Evolutionary conservation across 2,329 filamentous ascomycete species (phyloP).

Genomic region (Stylonectria norvegica): DNA sequence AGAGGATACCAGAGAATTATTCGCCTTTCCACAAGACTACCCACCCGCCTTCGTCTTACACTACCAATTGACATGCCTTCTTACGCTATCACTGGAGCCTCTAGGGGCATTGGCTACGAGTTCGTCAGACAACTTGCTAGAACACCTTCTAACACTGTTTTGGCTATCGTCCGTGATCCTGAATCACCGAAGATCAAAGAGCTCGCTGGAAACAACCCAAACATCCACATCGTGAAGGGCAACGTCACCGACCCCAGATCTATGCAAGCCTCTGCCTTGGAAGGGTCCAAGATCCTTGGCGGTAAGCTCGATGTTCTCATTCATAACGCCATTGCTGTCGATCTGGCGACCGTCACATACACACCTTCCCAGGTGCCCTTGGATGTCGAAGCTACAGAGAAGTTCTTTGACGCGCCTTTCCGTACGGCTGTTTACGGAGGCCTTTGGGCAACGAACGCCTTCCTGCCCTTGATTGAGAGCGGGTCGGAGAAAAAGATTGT

Average conservation of each 20-base stretch:
- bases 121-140: background rate
- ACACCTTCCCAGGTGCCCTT: slow-evolving; percentile 14
- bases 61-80: slow-evolving; percentile 11
- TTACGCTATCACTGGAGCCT: slow-evolving; percentile 14
- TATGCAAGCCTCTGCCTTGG: slow-evolving; percentile 33
- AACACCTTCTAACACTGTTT: background rate
- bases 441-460: slow-evolving; percentile 31
- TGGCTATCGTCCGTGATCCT: background rate
- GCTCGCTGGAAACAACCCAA: slow-evolving; percentile 22
- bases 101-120: slow-evolving; percentile 11
- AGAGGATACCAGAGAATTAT: no score
- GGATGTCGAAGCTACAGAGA: background rate
- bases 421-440: background rate
- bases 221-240: slow-evolving; percentile 36
- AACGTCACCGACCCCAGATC: slow-evolving; percentile 33
- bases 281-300: slow-evolving; percentile 31
- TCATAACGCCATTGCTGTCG: slow-evolving; percentile 33
- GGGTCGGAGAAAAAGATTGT: slow-evolving; percentile 40
- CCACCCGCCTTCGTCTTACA: background rate
- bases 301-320: slow-evolving; percentile 41
- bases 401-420: background rate
- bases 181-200: background rate
- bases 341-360: slow-evolving; percentile 13
- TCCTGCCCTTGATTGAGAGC: slow-evolving; percentile 39
- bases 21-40: background rate